phyloP scores from a whole-genome alignment of 2,329 filamentous ascomycete genomes.

The Penicillium sp. region DNA sequence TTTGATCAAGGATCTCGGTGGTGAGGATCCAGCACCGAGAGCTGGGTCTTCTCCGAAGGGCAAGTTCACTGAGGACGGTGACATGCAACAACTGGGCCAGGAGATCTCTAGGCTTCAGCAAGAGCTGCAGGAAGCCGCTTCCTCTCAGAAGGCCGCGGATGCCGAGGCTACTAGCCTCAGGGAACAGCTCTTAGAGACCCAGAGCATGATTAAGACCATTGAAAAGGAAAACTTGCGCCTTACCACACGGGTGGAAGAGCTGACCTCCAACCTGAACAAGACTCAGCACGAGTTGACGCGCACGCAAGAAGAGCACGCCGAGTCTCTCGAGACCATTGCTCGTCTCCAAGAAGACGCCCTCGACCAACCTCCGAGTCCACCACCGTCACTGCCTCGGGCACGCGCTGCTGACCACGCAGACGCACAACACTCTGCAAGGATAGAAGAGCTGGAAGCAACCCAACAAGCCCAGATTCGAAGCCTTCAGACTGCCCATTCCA shows the following conservation, averaged over 20 bases:
- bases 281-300: conserved; percentile 33
- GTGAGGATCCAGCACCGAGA: conserved; percentile 19
- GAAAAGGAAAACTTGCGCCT: conserved; percentile 44
- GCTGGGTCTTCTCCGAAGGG: conserved; percentile 16
- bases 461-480: conserved; percentile 40
- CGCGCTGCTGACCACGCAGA: conserved; percentile 7
- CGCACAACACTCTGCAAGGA: conserved; percentile 11
- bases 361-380: conserved; percentile 33
- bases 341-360: conserved; percentile 31
- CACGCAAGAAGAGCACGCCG: conserved; percentile 34
- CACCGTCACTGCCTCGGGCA: conserved; percentile 29
- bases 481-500: conserved; percentile 40
- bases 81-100: conserved; percentile 26
- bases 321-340: conserved; percentile 33
- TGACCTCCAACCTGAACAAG: conserved; percentile 35
- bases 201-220: conserved; percentile 39
- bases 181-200: conserved; percentile 40
- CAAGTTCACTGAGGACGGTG: conserved; percentile 21
- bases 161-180: conserved; percentile 37
- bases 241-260: conserved; percentile 35
- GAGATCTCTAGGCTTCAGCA: conserved; percentile 33
- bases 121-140: conserved; percentile 32
- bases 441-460: conserved; percentile 30
- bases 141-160: conserved; percentile 34
- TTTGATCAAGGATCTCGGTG: conserved; percentile 37